These are phyloP conservation scores for Calycina herbarum DNA, from an alignment of 2,329 filamentous ascomycete species.

Conservation along the genomic window DNA sequence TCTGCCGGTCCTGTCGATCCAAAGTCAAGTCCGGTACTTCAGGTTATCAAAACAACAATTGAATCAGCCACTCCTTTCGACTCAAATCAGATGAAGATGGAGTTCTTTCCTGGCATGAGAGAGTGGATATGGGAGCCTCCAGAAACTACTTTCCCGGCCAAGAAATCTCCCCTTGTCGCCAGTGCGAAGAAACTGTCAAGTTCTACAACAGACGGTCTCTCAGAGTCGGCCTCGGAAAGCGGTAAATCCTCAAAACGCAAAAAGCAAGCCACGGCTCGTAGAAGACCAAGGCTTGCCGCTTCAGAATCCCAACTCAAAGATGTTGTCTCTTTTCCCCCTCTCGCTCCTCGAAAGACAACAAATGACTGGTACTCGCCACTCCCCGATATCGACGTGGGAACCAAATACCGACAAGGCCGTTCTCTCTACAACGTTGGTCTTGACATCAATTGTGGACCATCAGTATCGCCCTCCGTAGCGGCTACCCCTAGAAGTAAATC, in stretches of 20 bases:
- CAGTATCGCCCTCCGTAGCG: background rate
- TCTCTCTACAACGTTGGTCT: conserved; percentile 29
- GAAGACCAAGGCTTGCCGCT: conserved; percentile 13
- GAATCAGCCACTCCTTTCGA: background rate
- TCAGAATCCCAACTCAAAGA: conserved; percentile 20
- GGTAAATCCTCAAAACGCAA: background rate
- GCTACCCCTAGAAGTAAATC: conserved; percentile 12
- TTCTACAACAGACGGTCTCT: background rate
- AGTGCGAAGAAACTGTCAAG: background rate
- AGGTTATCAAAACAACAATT: background rate
- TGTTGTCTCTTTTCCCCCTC: conserved; percentile 32
- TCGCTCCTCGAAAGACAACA: conserved; percentile 29
- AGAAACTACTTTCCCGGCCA: conserved; percentile 8
- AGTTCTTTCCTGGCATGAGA: conserved; percentile 6
- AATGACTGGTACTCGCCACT: conserved; percentile 33
- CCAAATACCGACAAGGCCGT: conserved; percentile 9
- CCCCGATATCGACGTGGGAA: conserved; percentile 24
- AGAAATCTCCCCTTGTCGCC: background rate
- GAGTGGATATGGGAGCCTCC: conserved; percentile 25
- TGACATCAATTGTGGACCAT: conserved; percentile 23
- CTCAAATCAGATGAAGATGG: background rate
- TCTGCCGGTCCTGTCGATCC: background rate
- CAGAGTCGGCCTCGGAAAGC: background rate
- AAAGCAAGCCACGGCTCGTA: conserved; percentile 8
- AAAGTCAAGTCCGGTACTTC: background rate